A percentile compares a stretch with the other conserved stretches of the same genome.
These are phyloP conservation scores for Coprinopsis marcescibilis DNA, from an alignment of 768 basidiomycete genomes.

Conservation along the genomic window DNA sequence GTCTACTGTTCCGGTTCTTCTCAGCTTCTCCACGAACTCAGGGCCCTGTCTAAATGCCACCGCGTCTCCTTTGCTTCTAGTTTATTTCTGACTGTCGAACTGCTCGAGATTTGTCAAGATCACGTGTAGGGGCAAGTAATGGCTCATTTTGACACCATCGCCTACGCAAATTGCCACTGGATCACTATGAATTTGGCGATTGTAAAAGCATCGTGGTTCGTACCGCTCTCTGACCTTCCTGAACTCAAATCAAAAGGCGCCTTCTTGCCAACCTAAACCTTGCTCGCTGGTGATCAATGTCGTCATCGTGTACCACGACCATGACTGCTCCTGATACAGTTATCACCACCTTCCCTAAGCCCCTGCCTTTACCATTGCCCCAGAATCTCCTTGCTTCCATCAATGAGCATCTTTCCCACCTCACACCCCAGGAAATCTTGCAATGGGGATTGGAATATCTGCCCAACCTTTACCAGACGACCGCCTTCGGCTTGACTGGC, in stretches of 20 bases:
- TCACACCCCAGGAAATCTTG: conserved; percentile 81
- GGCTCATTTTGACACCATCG: conserved; percentile 14
- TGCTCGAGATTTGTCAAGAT: background rate
- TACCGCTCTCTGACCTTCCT: too few species aligned
- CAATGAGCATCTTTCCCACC: conserved; percentile 66
- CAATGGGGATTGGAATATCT: conserved; percentile 78
- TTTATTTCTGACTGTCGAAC: too few species aligned
- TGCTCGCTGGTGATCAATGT: background rate
- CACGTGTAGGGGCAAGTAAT: conserved; percentile 6
- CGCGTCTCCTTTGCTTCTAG: too few species aligned
- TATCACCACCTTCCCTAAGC: conserved; percentile 34
- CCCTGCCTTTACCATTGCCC: conserved; percentile 53
- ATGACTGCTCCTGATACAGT: too few species aligned
- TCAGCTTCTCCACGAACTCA: too few species aligned
- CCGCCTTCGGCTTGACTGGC: conserved; percentile 94
- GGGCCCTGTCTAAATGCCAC: too few species aligned
- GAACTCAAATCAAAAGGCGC: too few species aligned
- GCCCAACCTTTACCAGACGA: conserved; percentile 85
- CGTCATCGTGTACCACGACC: conserved; percentile 5
- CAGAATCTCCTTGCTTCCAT: conserved; percentile 54
- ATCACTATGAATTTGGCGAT: background rate
- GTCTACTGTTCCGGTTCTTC: too few species aligned
- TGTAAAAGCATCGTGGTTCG: too few species aligned
- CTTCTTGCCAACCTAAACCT: too few species aligned
- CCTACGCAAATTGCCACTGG: background rate